Evolutionary conservation across 208 protist genomes (phyloP), one percentile per base, ranked within the genome.

Genomic region (Wallacemonas rigidus): DNA sequence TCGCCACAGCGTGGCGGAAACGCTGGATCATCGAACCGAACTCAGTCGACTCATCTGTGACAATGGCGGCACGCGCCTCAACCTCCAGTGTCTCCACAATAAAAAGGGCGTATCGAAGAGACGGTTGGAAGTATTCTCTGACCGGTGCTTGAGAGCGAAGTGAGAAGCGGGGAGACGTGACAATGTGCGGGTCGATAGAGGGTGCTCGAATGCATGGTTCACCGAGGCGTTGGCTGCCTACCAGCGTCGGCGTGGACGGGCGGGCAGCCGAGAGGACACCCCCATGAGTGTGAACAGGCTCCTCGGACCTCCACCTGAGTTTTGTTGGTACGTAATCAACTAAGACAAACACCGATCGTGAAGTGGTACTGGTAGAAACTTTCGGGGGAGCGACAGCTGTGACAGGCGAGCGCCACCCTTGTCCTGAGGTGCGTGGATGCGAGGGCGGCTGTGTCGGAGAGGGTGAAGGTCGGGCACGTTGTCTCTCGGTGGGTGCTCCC

Each of bases 101-200:
- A 60, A 83, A 62, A 40, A 93, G 72, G 2, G 85, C 88, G 15
- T 87, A 83, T 43, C 68, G 61, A 48, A 93, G 2, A 12, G 83
- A 43, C n/a, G 85, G 85, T 43, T 81, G 78, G 9, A 80, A 36
- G 26, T 57, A 38, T 7, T 57, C 5, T 17, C 6, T 6, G 5
- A 6, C 5, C 15, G 14, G 53, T 38, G 17, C 9, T 57, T 57
- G 15, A 7, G 6, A 17, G 11, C 17, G 53, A 38, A 17, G 53
- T 7, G 53, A 57, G 14, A 38, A 38, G 53, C 53, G 53, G 17
- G 53, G 17, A 50, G 45, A 12, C 6, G 0, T 50, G 6, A 12
- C 12, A 12, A 50, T 12, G 12, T 6, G 6, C 45, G 45, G 6
- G 45, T 12, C 12, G 45, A 6, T 50, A 50, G 45, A 6, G 45